Base-by-base conservation (phyloP, 78 protist species). In the Emiliania huxleyi region DNA sequence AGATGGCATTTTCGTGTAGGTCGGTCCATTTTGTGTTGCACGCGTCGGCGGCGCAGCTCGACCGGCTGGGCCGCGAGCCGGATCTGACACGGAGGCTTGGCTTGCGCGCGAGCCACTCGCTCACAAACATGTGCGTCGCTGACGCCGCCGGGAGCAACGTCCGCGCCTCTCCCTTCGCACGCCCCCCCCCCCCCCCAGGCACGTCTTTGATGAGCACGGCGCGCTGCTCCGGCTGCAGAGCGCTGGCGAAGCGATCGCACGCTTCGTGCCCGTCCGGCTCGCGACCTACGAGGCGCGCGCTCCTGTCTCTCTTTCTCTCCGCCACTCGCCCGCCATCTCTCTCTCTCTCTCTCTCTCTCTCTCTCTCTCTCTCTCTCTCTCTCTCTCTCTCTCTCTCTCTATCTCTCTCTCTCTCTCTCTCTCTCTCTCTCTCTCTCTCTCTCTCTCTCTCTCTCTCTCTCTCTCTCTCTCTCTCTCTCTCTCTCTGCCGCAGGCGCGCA, bases 11-110 rank as follows among this genome's bases (percentile, higher is more conserved):
- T n/a, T n/a, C n/a, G n/a, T n/a, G n/a, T n/a, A 97, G 12, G 33
- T 75, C 94, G 45, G 96, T 94, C 23, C 83, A 91, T 77, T 93
- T 95, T 45, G 90, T 19, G 26, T 4, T 94, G 37, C 1, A 45
- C 44, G 25, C 43, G 84, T 1, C 49, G 42, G 69, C n/a, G 22
- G 91, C 22, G 49, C 52, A 83, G 43, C 23, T 40, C 83, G 43
- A 1, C 8, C 15, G 19, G 83, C 83, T 73, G 43, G 18, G 2
- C 23, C 8, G 8, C 43, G 2, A 1, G 83, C 33, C 6, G 35
- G 29, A 18, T 12, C 73, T 23, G 73, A 23, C n/a, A n/a, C n/a
- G 73, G 23, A 26, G 6, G 38, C 73, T 62, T 62, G 38, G 94
- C 92, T 95, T 96, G 37, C 6, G 6, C 42, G 29, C 52, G 33